phyloP scores from a whole-genome alignment of 1,139 yeast genomes.

The Scheffersomyces stambukii region DNA sequence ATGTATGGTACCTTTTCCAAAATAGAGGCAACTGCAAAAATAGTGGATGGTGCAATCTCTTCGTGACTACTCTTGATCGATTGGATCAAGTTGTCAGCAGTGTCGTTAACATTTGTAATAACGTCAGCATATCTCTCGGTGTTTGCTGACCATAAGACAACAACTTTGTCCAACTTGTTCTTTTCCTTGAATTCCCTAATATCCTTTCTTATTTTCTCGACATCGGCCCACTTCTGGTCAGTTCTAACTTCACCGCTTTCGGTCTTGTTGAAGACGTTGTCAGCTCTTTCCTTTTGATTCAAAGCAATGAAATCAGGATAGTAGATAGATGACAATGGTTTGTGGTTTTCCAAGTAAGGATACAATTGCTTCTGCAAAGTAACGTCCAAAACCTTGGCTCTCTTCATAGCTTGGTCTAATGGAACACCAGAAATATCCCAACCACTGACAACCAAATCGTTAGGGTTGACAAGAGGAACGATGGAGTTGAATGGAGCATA shows the following conservation, averaged over 20 bases:
- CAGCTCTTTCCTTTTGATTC: conserved; percentile 89
- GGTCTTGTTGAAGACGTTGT: conserved; percentile 64
- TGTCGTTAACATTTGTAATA: conserved; percentile 78
- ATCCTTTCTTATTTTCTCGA: conserved; percentile 80
- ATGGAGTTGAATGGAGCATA: conserved; percentile 90
- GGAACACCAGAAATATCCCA: conserved; percentile 86
- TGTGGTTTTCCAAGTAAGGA: conserved; percentile 57
- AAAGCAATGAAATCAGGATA: conserved; percentile 97
- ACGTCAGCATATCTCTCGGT: conserved; percentile 90
- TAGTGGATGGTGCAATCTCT: conserved; percentile 86
- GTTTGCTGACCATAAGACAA: conserved; percentile 95
- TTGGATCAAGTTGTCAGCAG: conserved; percentile 71
- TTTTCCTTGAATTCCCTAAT: conserved; percentile 72
- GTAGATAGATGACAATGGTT: conserved; percentile 81
- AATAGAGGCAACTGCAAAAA: conserved; percentile 90
- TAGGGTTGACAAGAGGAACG: conserved; percentile 85
- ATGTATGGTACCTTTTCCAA: conserved; percentile 85
- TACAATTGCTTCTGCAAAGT: conserved; percentile 77
- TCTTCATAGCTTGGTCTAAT: conserved; percentile 73
- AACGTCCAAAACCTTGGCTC: conserved; percentile 84
- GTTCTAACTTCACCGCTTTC: conserved; percentile 47
- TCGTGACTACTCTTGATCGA: conserved; percentile 74
- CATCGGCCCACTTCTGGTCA: conserved; percentile 81
- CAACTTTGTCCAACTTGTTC: conserved; percentile 77
- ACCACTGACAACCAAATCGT: conserved; percentile 86